A percentile compares a stretch with the other conserved stretches of the same genome.
Conservation (phyloP, 2,329 filamentous ascomycete genomes). For the Botrytis porri region DNA sequence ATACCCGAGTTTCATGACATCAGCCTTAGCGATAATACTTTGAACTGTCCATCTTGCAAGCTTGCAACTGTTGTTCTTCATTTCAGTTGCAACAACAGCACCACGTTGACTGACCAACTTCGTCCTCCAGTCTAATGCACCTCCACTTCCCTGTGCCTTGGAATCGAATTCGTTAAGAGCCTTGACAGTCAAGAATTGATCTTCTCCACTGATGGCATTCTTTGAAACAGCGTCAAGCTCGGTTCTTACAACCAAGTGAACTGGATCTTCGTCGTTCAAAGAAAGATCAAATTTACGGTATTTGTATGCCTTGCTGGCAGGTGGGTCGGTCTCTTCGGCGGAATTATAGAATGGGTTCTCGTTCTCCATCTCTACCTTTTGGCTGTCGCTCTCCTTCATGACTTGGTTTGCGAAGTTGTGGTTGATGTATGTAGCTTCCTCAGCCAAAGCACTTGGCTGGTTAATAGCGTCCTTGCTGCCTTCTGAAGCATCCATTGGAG, state of each 20-base stretch:
- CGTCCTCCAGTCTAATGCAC: conserved; percentile 92
- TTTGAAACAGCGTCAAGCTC: conserved; percentile 95
- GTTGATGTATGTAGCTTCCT: conserved; percentile 99
- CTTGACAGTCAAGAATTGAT: conserved; percentile 89
- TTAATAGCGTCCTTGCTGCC: conserved; percentile 94
- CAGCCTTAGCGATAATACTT: conserved; percentile 94
- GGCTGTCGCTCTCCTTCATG: conserved; percentile 73
- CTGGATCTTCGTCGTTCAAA: conserved; percentile 83
- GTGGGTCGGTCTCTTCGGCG: conserved; percentile 85
- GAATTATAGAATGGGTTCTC: conserved; percentile 98
- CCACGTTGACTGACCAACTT: conserved; percentile 94
- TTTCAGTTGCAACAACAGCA: conserved; percentile 96
- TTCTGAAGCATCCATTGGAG: conserved; percentile 85
- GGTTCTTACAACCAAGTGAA: conserved; percentile 89
- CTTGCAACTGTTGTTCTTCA: conserved; percentile 99
- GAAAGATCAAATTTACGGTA: conserved; percentile 97
- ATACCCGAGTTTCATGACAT: conserved; percentile 96
- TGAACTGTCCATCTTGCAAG: conserved; percentile 96
- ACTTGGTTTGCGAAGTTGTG: conserved; percentile 99
- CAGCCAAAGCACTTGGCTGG: conserved; percentile 85
- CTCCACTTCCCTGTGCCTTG: conserved; percentile 93
- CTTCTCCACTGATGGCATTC: conserved; percentile 87
- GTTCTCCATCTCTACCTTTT: conserved; percentile 80
- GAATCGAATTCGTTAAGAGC: conserved; percentile 98
- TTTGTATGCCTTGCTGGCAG: conserved; percentile 96